Conservation (phyloP, 495 filamentous ascomycete species). For the Alectoria sarmentosa region DNA sequence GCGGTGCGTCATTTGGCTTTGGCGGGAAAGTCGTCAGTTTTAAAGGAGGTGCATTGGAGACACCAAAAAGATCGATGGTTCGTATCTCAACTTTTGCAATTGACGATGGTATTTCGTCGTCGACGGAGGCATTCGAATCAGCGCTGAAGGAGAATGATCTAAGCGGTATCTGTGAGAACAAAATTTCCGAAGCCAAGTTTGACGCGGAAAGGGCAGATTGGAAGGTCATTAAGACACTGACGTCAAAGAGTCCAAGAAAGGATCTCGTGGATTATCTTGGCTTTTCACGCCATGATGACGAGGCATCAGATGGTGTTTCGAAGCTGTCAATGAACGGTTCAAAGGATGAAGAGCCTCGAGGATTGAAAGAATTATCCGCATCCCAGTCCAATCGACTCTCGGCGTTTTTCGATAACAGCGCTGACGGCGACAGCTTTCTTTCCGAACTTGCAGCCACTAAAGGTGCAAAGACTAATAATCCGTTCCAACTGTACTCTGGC, state of each 20-base stretch:
- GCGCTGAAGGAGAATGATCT: conserved; percentile 74
- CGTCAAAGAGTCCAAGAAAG: conserved; percentile 70
- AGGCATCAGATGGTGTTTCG: conserved; percentile 42
- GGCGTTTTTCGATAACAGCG: conserved; percentile 73
- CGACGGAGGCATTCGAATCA: conserved; percentile 80
- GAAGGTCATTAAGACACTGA: conserved; percentile 86
- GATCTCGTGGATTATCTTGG: conserved; percentile 82
- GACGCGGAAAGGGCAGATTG: conserved; percentile 95
- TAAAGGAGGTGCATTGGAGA: conserved; percentile 44
- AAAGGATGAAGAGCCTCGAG: conserved; percentile 35
- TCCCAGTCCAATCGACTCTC: conserved; percentile 59
- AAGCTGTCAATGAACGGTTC: conserved; percentile 47
- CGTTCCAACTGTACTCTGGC: conserved; percentile 78
- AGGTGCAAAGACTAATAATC: conserved; percentile 73
- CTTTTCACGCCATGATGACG: conserved; percentile 56
- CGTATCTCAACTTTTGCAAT: conserved; percentile 82
- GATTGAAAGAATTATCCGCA: conserved; percentile 36
- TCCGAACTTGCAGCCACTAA: conserved; percentile 68
- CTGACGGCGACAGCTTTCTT: conserved; percentile 74
- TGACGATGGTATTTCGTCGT: conserved; percentile 74
- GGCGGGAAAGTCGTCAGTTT: conserved; percentile 88
- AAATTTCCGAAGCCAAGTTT: conserved; percentile 60
- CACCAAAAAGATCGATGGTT: conserved; percentile 53
- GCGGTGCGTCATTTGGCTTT: conserved; percentile 89
- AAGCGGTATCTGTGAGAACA: conserved; percentile 69